phyloP scores from a whole-genome alignment of 73 alveolate genomes.

The Paramecium primaurelia region DNA sequence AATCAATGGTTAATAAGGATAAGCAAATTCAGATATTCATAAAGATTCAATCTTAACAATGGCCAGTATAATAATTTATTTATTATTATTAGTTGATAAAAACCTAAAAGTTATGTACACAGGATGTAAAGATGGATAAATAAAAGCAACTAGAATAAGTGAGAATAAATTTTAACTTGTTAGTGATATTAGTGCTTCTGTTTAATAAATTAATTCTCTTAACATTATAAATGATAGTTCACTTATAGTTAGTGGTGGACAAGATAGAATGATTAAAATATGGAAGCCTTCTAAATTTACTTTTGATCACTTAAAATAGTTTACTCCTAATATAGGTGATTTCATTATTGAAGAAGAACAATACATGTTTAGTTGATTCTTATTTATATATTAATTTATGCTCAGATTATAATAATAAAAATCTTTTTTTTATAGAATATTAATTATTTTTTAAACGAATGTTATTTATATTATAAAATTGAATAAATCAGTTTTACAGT shows the following conservation, averaged over 20 bases:
- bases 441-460: no score
- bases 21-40: constrained; percentile 21
- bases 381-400: background rate
- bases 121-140: constrained; percentile 18
- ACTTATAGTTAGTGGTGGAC: background rate
- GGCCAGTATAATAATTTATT: background rate
- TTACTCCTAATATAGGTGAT: background rate
- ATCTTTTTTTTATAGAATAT: no score
- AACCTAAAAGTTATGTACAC: background rate
- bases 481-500: constrained; percentile 40
- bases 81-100: background rate
- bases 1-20: background rate
- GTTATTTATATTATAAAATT: no score
- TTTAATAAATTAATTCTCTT: background rate
- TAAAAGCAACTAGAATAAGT: background rate
- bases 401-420: background rate
- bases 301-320: background rate
- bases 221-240: background rate
- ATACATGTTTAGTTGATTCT: background rate
- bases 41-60: background rate
- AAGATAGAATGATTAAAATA: constrained; percentile 7
- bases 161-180: background rate
- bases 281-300: constrained; percentile 3
- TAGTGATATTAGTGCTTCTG: constrained; percentile 25
- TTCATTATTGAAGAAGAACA: background rate